Evolutionary conservation across 2,329 filamentous ascomycete species (phyloP), one percentile per base, ranked within the genome.

Genomic region (Neofusicoccum sp.): DNA sequence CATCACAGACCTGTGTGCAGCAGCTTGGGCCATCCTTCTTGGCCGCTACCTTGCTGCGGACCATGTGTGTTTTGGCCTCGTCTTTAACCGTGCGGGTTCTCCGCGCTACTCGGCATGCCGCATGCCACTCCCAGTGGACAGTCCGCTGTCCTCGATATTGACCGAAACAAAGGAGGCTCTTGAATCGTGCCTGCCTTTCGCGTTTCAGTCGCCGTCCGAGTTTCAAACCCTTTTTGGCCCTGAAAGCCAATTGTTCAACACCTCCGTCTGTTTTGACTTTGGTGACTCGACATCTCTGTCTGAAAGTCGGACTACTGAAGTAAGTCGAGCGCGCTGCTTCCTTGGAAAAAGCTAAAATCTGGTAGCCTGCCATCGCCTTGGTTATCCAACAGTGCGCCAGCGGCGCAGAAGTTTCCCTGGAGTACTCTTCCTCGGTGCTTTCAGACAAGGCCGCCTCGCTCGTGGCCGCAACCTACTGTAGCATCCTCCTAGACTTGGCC

Each of bases 1-100:
- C 28, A 26, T 49, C 16, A 24, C 47, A 14, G 44, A 48, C n/a
- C 33, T 31, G 44, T 33, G 44, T 48, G 31, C 24, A 7, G 31
- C 47, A 49, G 47, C 47, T 8, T 49, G 47, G 47, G 47, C 47
- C 47, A 16, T 49, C 30, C 47, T 49, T 7, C 47, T 49, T 16
- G 47, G 47, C 31, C 47, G 47, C 31, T 49, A 49, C 36, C 47
- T 49, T 30, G 47, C 47, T 49, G 47, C 47, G 24, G 47, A 49
- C 14, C 30, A 49, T 11, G 47, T 49, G 12, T 49, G 47, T 28
- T 49, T 49, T 34, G 47, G 47, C 47, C 47, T 49, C 47, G 24
- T 16, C 30, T 24, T 49, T 16, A 12, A 36, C 31, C 47, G 16
- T 34, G 47, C 47, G 12, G 47, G 30, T 31, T 8, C 30, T 8